Conservation (phyloP, 176 grass and related monocot genomes). For the Guadua angustifolia region DNA sequence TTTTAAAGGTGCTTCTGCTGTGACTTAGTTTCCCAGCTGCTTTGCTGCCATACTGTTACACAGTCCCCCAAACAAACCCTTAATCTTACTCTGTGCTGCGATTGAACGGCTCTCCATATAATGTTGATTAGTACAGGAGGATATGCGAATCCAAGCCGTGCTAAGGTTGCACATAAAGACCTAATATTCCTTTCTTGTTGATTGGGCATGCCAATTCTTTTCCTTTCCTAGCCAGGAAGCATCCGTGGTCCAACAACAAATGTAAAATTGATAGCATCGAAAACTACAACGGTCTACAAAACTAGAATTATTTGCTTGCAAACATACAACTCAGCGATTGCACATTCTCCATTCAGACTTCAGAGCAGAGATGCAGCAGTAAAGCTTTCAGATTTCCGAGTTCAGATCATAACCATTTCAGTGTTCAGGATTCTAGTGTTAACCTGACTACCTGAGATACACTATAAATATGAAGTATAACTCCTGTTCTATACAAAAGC, state of each 20-base stretch:
- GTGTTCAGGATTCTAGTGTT: neutral
- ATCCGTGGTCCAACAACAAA: neutral
- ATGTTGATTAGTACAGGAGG: neutral
- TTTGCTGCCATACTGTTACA: too few relatives aligned
- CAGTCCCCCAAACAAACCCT: too few relatives aligned
- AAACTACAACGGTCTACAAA: neutral
- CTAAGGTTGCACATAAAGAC: neutral
- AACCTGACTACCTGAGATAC: neutral
- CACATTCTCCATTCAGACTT: neutral
- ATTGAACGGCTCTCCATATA: neutral
- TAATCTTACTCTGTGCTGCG: neutral
- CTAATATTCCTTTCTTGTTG: constrained; percentile 34
- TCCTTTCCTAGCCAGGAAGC: constrained; percentile 13
- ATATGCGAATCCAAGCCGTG: neutral
- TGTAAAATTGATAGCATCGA: neutral
- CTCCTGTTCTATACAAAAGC: constrained; percentile 47
- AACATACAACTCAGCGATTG: neutral
- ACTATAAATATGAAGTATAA: neutral
- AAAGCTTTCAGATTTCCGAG: neutral
- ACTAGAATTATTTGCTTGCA: neutral
- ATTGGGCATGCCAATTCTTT: too few relatives aligned
- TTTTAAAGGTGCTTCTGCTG: too few relatives aligned
- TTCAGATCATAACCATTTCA: neutral
- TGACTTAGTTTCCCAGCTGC: too few relatives aligned
- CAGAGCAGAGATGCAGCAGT: neutral